These are phyloP conservation scores for Sphagnum contortum DNA, from an alignment of 225 moss, liverwort and hornwort species.

Conservation along the genomic window DNA sequence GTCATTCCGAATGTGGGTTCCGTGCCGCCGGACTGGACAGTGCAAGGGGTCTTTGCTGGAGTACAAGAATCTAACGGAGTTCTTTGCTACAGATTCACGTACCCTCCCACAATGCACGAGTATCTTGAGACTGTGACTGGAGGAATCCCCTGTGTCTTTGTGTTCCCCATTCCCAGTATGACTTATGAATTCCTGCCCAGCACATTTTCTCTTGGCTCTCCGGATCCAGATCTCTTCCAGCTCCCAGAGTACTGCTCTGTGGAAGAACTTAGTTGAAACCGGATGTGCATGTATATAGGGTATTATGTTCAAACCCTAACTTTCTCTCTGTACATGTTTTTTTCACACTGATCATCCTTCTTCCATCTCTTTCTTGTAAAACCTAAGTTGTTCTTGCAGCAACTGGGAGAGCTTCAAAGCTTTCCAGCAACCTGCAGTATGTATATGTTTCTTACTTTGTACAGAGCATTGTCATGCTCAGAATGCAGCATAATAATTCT, in stretches of 20 bases:
- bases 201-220: neutral
- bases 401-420: no score
- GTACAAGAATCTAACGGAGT: constrained; percentile 12
- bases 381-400: no score
- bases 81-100: neutral
- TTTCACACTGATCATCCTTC: no score
- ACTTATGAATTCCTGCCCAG: neutral
- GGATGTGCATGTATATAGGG: no score
- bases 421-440: no score
- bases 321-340: no score
- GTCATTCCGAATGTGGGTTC: constrained; percentile 8
- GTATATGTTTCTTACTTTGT: no score
- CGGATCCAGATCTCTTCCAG: neutral
- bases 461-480: no score
- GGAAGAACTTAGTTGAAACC: no score
- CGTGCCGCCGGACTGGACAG: constrained; percentile 29
- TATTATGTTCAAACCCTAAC: no score
- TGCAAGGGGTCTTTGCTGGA: constrained; percentile 12
- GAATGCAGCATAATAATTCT: no score
- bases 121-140: neutral
- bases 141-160: neutral
- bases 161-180: neutral
- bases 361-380: no score
- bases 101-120: neutral
- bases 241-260: neutral